Base-by-base conservation (phyloP, 345 rosid species). In the Ailanthus altissimus region DNA sequence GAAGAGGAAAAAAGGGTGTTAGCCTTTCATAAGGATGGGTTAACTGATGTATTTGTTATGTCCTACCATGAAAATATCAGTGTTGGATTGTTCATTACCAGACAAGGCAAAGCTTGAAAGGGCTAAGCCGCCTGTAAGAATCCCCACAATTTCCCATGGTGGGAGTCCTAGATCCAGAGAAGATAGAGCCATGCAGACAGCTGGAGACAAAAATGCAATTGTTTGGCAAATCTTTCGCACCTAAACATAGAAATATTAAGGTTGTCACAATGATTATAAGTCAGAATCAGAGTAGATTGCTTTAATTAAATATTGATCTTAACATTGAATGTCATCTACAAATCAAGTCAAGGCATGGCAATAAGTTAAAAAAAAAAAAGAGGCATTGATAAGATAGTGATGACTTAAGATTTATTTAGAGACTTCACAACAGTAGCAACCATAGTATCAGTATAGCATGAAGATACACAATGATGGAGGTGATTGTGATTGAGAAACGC, bases 141-240 rank as follows among this genome's bases (percentile, higher is more conserved):
- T 83, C 73, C 94, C 99, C 50, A 91, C 98, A 78, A 93, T 82
- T 82, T 93, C 96, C 99, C 98, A 93, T 25, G 96, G 99, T 42
- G 89, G 90, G 81, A 95, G 82, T 81, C 99, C 99, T 70, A 95
- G 85, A 87, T 93, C 98, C 28, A 92, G 57, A 36, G 98, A 93
- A 82, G 97, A 88, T 57, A 92, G 86, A 59, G 86, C 86, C 96
- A 95, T 93, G 90, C 97, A 90, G 72, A 90, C 57, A 43, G 98
- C 99, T 62, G 99, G 99, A 81, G 97, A 85, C 88, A 95, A 23
- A 81, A 95, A 95, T 72, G 90, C 92, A 84, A 95, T 87, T 51
- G 96, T 80, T 85, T 95, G 99, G 84, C 98, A 95, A 66, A 92
- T 86, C 90, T 94, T 94, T 61, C 98, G 88, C 73, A 94, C 98